Evolutionary conservation across 2,329 filamentous ascomycete species (phyloP), one percentile per base, ranked within the genome.

Genomic region (Rhynchosporium agropyri): DNA sequence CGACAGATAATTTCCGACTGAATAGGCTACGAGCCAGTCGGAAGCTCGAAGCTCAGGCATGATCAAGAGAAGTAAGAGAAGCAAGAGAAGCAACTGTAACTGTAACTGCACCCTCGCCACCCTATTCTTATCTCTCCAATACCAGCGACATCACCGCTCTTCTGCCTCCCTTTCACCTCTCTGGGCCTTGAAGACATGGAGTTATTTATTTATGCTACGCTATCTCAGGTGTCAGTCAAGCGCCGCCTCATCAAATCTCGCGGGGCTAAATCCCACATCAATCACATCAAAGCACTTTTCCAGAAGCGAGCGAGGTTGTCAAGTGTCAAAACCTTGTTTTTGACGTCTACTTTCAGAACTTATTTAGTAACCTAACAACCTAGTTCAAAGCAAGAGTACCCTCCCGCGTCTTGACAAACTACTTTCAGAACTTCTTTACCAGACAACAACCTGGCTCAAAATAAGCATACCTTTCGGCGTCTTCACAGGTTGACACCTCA

Each of bases 281-380:
- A 31, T 45, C 45, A 20, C 20, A 20, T 20, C 20, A 20, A 1
- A 20, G 20, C 20, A 20, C 56, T 38, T 29, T 36, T 50, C 45
- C 45, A 58, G 33, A 58, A 49, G 56, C 43, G 56, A 48, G 29
- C 20, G 20, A 20, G 20, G 20, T 12, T 7, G 49, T 51, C 49
- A 51, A 51, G 20, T 51, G 29, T 28, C 43, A 36, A 49, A 58
- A 48, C 45, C 56, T 58, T 57, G 54, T n/a, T 57, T 57, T 57
- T 46, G 42, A 43, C 53, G 42, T 8, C 29, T 51, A 51, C 48
- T 28, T 15, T 26, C 31, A 51, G n/a, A 46, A n/a, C 31, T 31
- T 53, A 36, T 4, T 10, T 15, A 43, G 1, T n/a, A 43, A 43
- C 10, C 40, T 12, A 13, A 46, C n/a, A n/a, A 26, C 4, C 43